phyloP scores from a whole-genome alignment of 768 basidiomycete genomes.

The Crucibulum laeve region DNA sequence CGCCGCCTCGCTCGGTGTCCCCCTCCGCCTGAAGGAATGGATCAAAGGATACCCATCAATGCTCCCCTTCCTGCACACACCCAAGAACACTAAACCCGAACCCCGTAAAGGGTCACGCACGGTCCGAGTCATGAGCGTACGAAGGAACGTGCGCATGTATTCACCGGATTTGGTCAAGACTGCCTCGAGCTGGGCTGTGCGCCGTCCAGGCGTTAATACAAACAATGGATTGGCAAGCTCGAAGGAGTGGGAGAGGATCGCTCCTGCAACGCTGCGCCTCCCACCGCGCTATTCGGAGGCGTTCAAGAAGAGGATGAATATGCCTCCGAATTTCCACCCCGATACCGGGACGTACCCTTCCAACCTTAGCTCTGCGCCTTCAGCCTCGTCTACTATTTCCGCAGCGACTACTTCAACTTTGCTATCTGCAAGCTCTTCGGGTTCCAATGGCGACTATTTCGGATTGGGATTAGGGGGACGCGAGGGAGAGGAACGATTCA shows the following conservation, averaged over 20 bases:
- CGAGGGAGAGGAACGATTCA: conserved; percentile 65
- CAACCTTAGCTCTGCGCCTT: conserved; percentile 34
- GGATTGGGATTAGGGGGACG: conserved; percentile 33
- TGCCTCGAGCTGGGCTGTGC: conserved; percentile 42
- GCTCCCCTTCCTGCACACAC: conserved; percentile 57
- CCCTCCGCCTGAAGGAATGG: conserved; percentile 87
- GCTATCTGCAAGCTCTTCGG: conserved; percentile 5
- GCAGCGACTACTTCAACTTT: conserved; percentile 11
- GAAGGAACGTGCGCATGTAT: conserved; percentile 84
- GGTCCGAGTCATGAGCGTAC: conserved; percentile 71
- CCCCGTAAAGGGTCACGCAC: conserved; percentile 75
- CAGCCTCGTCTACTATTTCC: conserved; percentile 29
- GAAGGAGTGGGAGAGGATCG: conserved; percentile 77
- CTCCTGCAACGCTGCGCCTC: conserved; percentile 55
- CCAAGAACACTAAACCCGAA: conserved; percentile 48
- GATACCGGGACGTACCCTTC: conserved; percentile 31
- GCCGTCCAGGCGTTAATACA: conserved; percentile 16
- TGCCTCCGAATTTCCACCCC: conserved; percentile 59
- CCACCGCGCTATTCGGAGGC: conserved; percentile 68
- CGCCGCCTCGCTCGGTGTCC: conserved; percentile 63
- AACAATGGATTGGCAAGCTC: conserved; percentile 48
- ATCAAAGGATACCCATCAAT: conserved; percentile 85
- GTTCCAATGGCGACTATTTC: conserved; percentile 22
- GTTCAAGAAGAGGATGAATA: conserved; percentile 74
- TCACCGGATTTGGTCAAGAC: conserved; percentile 78